These are phyloP conservation scores for Clavispora vitiphila DNA, from an alignment of 805 yeast species.

Conservation along the genomic window DNA sequence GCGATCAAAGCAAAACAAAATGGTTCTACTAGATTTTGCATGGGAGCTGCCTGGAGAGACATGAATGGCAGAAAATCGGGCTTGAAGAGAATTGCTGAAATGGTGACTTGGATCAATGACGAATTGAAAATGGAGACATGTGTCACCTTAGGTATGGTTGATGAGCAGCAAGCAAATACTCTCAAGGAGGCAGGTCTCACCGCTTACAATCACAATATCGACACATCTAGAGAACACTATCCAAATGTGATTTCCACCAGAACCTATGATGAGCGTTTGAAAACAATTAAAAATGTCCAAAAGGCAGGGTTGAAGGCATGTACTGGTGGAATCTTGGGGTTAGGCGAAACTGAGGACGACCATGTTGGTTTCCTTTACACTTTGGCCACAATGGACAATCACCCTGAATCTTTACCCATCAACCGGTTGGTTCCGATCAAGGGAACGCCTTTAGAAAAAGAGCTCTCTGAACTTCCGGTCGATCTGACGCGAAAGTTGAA, in stretches of 20 bases:
- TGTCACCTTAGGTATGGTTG: conserved; percentile 77
- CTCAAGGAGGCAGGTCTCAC: conserved; percentile 69
- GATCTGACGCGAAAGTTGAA: conserved; percentile 37
- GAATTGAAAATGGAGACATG: conserved; percentile 71
- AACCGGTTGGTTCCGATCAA: conserved; percentile 72
- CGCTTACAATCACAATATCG: conserved; percentile 78
- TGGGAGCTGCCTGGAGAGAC: conserved; percentile 89
- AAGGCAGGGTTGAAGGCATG: conserved; percentile 63
- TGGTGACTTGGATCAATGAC: conserved; percentile 57
- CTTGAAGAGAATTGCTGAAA: conserved; percentile 53
- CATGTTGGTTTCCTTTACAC: conserved; percentile 62
- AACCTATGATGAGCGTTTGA: conserved; percentile 63
- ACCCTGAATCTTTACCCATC: conserved; percentile 80
- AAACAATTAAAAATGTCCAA: conserved; percentile 61
- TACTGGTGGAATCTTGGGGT: conserved; percentile 75
- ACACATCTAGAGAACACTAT: conserved; percentile 73
- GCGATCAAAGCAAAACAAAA: conserved; percentile 63
- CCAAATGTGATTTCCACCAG: conserved; percentile 69
- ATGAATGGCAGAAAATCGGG: conserved; percentile 75
- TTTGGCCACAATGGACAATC: conserved; percentile 60
- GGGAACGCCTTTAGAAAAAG: conserved; percentile 72
- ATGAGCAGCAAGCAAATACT: conserved; percentile 54
- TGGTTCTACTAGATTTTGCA: conserved; percentile 74
- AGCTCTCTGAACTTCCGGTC: conserved; percentile 34
- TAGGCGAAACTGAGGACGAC: conserved; percentile 71